Evolutionary conservation across 495 filamentous ascomycete species (phyloP), one percentile per base, ranked within the genome.

Genomic region (Barbatosphaeria neglecta): DNA sequence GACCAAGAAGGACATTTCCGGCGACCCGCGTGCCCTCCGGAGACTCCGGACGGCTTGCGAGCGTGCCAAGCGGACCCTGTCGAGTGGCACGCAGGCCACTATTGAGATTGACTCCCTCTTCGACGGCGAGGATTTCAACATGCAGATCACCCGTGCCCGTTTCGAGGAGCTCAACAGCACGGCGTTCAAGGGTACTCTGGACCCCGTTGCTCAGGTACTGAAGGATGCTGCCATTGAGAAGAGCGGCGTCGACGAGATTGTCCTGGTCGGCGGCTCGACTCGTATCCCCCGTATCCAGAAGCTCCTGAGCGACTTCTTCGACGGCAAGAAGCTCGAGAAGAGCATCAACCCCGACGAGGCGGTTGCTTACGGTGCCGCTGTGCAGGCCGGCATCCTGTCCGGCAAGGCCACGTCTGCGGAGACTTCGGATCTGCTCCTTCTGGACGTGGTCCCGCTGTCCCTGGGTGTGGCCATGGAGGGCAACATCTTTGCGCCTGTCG

Each of bases 391-490:
- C 75, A 95, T 97, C 66, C 84, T 98, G 53, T 94, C 89, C 45
- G 92, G 92, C 68, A 93, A 97, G 74, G 87, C 87, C 56, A 92
- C 86, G 49, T 95, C 89, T 46, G 92, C 90, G 69, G 88, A 90
- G 54, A 94, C 90, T 58, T 83, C 84, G 60, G 92, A 96, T 69
- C 86, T 98, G 66, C 81, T 98, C 50, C 80, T 98, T 37, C 78
- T 98, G 64, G 92, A 98, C 66, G 93, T 98, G 55, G 83, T 90
- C 56, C 93, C 92, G 61, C 87, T 99, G 33, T 97, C 92, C 46
- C 84, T 99, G 18, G 92, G 93, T 85, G 93, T 99, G 59, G 93
- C 93, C 58, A 99, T 97, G 93, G 92, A 97, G 75, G 92, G 92
- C 58, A 97, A 97, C 76, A 97, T 99, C 70, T 97, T 99, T 62